Evolutionary conservation across 2,329 filamentous ascomycete genomes (phyloP), one percentile per base, ranked within the genome.

Genomic region (Akanthomyces uredinophilus): DNA sequence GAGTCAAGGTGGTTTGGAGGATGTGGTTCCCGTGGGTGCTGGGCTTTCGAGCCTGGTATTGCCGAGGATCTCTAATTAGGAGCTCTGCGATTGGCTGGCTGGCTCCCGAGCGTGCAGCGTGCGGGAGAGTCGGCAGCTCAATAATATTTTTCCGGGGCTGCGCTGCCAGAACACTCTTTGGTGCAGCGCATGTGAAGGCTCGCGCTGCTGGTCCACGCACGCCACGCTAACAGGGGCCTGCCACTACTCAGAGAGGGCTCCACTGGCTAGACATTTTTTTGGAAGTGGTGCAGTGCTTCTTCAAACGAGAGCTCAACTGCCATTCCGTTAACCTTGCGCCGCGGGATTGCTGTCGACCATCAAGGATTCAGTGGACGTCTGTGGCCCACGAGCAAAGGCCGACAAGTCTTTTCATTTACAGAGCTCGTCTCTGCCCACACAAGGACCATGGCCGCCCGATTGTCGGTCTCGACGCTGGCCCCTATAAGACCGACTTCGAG

Each of bases 21-120:
- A 50, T 47, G 29, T 37, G 32, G 44, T 43, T 44, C 18, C 22
- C 14, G 49, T 11, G 64, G 46, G 60, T 60, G 57, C 41, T 60
- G 56, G 61, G 41, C 46, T 32, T 57, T 50, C 32, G 51, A 27
- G 41, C 54, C 47, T 51, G 47, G 46, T 65, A 80, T 81, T 82
- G 78, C 81, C 81, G 80, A 83, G 80, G 78, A 77, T 76, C 72
- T 74, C 66, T 72, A 79, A 81, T 77, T 79, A 72, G 68, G 66
- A 70, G 67, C 64, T 66, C 63, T 68, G 62, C 78, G 73, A 82
- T 83, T 83, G 80, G 80, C 63, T 70, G 65, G 44, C 13, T 39
- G 39, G 59, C 57, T 70, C 66, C 69, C 70, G 67, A 64, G 60
- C 61, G 14, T 35, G 37, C 20, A 37, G 24, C 5, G 14, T 67